Conservation (phyloP, 23 red algal genomes). For the Gracilaria caudata region DNA sequence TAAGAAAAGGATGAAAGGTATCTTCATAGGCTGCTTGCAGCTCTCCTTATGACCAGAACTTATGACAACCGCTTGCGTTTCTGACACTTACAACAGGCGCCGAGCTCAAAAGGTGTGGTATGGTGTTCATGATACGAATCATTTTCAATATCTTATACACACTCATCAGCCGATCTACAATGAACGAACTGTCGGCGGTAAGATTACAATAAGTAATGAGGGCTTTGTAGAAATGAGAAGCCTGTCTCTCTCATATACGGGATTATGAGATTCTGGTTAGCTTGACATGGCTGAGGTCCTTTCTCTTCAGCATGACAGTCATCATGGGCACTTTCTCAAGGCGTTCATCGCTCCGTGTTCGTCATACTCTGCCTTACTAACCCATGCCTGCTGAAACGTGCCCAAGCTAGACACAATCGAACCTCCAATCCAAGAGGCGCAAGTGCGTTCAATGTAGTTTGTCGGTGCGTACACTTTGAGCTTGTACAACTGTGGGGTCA, state of each 20-base stretch:
- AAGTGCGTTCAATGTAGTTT: conserved; percentile 59
- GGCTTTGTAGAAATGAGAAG: not conserved
- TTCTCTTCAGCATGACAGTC: not conserved
- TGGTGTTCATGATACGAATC: not conserved
- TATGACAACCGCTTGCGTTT: not conserved
- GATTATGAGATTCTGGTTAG: not conserved
- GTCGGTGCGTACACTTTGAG: conserved; percentile 70
- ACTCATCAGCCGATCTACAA: not conserved
- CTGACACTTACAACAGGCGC: not conserved
- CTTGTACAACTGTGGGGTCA: conserved; percentile 83
- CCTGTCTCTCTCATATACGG: not conserved
- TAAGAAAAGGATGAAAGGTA: not conserved
- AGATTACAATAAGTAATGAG: not conserved
- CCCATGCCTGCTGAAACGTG: conserved; percentile 94
- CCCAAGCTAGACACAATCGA: conserved; percentile 87
- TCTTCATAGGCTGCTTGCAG: not conserved
- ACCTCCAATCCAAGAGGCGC: conserved; percentile 87
- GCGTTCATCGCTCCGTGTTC: conserved; percentile 64
- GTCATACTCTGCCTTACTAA: conserved; percentile 87
- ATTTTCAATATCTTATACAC: not conserved
- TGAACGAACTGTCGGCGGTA: not conserved
- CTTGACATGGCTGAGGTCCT: not conserved
- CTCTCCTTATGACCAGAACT: not conserved
- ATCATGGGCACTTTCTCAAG: conserved; percentile 63
- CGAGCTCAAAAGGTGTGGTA: not conserved